These are phyloP conservation scores for Aspergillus fructus DNA, from an alignment of 2,329 filamentous ascomycete species.

Conservation along the genomic window DNA sequence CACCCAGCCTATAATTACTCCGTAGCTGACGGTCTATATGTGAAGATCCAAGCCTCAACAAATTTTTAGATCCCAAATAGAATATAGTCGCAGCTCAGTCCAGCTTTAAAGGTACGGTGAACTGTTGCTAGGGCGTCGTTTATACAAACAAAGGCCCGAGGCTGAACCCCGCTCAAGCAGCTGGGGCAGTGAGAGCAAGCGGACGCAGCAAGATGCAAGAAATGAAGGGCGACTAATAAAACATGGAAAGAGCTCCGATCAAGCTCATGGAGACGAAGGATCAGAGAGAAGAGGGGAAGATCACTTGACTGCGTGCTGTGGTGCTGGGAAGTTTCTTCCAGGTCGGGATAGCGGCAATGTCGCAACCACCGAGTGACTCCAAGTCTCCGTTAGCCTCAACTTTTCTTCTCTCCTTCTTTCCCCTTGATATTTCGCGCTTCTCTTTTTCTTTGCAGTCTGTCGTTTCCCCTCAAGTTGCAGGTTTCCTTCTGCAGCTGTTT, in stretches of 20 bases:
- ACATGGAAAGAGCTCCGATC: background rate
- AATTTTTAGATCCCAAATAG: too few species aligned
- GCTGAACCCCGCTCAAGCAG: background rate
- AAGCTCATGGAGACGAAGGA: background rate
- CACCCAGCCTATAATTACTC: background rate
- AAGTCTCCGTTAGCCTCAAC: background rate
- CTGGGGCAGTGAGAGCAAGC: background rate
- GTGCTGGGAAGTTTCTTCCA: background rate
- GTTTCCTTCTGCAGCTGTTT: background rate
- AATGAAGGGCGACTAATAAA: background rate
- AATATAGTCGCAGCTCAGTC: too few species aligned
- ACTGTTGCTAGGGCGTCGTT: background rate
- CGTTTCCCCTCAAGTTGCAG: background rate
- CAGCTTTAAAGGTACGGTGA: background rate
- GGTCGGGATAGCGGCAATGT: background rate
- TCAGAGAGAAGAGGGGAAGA: conserved; percentile 2
- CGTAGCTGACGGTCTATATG: too few species aligned
- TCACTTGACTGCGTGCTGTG: conserved; percentile 7
- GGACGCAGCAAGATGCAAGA: background rate
- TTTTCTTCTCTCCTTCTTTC: background rate
- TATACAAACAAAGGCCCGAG: background rate
- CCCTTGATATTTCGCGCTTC: conserved; percentile 5
- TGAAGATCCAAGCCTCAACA: too few species aligned
- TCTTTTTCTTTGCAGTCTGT: conserved; percentile 1
- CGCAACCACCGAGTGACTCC: background rate